A percentile compares a stretch with the other conserved stretches of the same genome.
These are phyloP conservation scores for Lentinula boryana DNA, from an alignment of 768 basidiomycete genomes.

Conservation along the genomic window DNA sequence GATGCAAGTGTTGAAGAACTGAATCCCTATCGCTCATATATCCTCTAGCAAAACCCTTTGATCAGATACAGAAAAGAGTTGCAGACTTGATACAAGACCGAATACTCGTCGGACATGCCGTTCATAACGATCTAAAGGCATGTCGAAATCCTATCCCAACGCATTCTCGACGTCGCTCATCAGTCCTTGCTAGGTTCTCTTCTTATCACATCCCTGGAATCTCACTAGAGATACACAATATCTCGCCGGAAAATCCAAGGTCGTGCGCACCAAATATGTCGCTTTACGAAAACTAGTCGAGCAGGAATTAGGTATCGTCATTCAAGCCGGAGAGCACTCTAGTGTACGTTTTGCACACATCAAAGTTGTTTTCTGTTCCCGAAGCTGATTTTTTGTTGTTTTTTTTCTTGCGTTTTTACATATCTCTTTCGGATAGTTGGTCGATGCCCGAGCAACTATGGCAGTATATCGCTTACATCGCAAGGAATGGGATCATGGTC, in stretches of 20 bases:
- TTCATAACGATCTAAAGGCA: constrained; percentile 88
- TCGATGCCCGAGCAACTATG: constrained; percentile 93
- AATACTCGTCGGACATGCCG: constrained; percentile 85
- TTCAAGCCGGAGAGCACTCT: constrained; percentile 86
- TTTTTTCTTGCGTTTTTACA: neutral
- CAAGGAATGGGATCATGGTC: constrained; percentile 73
- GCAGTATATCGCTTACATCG: constrained; percentile 83
- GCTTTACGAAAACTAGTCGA: constrained; percentile 76
- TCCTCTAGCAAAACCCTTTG: constrained; percentile 64
- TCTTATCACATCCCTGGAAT: constrained; percentile 64
- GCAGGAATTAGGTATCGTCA: constrained; percentile 71
- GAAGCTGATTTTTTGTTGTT: neutral
- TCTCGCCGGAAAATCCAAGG: constrained; percentile 51
- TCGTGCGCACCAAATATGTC: constrained; percentile 58
- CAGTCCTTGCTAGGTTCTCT: constrained; percentile 38
- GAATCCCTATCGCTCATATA: neutral
- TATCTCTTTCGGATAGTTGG: constrained; percentile 48
- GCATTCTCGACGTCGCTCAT: neutral
- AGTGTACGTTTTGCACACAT: constrained; percentile 51
- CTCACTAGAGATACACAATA: constrained; percentile 67
- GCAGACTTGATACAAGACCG: constrained; percentile 71
- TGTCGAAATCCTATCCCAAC: constrained; percentile 5
- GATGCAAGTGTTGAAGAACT: neutral
- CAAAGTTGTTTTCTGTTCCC: neutral
- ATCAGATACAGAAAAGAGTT: constrained; percentile 72